phyloP scores from a whole-genome alignment of 139 green algal genomes.

The Chlamydomonas applanata region DNA sequence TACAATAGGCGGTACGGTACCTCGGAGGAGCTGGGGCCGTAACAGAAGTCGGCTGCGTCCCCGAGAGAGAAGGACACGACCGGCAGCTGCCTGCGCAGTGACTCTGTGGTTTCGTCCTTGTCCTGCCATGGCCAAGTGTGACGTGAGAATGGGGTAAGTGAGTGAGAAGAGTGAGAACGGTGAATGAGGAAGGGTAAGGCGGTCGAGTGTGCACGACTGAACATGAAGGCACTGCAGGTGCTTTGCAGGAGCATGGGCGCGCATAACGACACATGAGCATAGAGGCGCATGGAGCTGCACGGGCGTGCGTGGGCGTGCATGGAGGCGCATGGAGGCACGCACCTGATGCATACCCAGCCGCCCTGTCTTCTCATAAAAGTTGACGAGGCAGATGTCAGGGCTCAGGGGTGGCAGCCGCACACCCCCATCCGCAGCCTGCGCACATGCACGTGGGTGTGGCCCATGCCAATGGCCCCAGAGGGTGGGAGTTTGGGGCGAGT shows the following conservation, averaged over 20 bases:
- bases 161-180: no score
- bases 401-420: constrained; percentile 17
- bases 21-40: constrained; percentile 19
- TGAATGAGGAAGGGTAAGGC: no score
- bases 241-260: no score
- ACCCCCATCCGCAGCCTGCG: neutral
- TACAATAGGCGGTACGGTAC: neutral
- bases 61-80: constrained; percentile 65
- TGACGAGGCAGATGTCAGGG: constrained; percentile 52
- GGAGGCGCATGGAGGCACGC: no score
- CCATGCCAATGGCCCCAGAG: no score
- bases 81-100: constrained; percentile 36
- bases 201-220: neutral
- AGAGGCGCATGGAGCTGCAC: no score
- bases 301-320: no score
- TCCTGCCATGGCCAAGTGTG: constrained; percentile 40
- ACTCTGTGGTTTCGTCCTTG: constrained; percentile 55
- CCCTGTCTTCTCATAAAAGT: constrained; percentile 62
- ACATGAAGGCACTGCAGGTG: neutral
- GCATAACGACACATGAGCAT: no score
- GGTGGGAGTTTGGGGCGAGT: no score
- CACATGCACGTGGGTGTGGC: neutral
- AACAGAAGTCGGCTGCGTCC: constrained; percentile 57
- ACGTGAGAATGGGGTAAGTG: no score
- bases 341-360: constrained; percentile 60